Percentiles rank a stretch among this genome's conserved stretches.
phyloP scores from a whole-genome alignment of 192 early-diverging fungal species.

The Powellomyces hirtus region DNA sequence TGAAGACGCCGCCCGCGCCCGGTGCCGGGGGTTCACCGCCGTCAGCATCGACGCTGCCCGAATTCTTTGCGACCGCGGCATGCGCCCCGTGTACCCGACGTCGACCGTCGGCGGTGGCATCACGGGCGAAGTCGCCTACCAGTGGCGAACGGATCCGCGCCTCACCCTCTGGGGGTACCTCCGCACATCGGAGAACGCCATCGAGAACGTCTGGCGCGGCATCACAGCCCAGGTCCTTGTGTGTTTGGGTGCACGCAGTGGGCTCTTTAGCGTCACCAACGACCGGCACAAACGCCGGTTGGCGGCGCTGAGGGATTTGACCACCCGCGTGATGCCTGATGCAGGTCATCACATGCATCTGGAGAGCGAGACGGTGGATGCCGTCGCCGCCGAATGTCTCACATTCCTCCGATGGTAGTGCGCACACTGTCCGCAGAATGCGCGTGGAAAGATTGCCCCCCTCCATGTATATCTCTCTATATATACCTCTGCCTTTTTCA shows the following conservation, averaged over 20 bases:
- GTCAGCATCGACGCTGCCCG: slow-evolving; percentile 35
- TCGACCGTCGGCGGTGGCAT: background rate
- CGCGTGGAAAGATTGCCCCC: background rate
- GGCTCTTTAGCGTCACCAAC: slow-evolving; percentile 11
- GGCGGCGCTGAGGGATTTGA: slow-evolving; percentile 1
- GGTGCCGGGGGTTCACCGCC: slow-evolving; percentile 33
- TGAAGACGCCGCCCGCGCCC: slow-evolving; percentile 35
- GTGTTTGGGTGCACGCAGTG: slow-evolving; percentile 14
- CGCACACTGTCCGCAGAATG: background rate
- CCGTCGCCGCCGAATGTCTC: slow-evolving; percentile 6
- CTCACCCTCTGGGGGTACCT: slow-evolving; percentile 36
- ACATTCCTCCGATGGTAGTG: slow-evolving; percentile 1
- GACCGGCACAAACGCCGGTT: slow-evolving; percentile 17
- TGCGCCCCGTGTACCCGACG: slow-evolving; percentile 7
- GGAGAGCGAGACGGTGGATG: slow-evolving; percentile 22
- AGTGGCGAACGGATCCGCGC: slow-evolving; percentile 37
- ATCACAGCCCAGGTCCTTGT: slow-evolving; percentile 23
- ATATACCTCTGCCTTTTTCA: background rate
- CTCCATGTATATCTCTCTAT: background rate
- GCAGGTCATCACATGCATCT: slow-evolving; percentile 41
- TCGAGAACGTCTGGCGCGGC: slow-evolving; percentile 14
- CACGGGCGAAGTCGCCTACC: slow-evolving; percentile 5
- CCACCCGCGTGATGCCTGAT: slow-evolving; percentile 15
- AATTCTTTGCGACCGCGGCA: slow-evolving; percentile 34
- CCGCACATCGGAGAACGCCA: slow-evolving; percentile 27